Evolutionary conservation across 176 grass and related monocot species (phyloP).

Genomic region (Cenchrus purpureus): DNA sequence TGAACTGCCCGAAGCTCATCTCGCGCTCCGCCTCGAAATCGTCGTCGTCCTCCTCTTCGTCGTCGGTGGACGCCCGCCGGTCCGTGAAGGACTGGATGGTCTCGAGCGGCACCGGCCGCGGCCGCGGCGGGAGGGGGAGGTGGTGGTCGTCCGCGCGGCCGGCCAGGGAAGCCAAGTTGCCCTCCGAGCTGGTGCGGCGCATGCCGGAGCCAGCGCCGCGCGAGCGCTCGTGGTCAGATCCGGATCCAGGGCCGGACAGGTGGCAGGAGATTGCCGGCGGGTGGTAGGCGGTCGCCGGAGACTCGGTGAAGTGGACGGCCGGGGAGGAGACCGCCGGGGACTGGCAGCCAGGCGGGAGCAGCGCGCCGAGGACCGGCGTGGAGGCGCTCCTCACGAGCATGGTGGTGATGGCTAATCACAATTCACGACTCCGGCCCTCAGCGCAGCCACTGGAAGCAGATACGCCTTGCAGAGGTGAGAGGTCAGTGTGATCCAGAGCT

Average conservation of each 20-base stretch:
- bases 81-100: slow-evolving; percentile 54
- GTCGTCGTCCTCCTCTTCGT: slow-evolving; percentile 33
- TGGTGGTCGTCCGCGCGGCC: slow-evolving; percentile 3
- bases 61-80: slow-evolving; percentile 1
- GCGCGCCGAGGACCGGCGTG: slow-evolving; percentile 70
- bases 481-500: slow-evolving; percentile 3
- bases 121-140: slow-evolving; percentile 5
- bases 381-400: slow-evolving; percentile 72
- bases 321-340: slow-evolving; percentile 56
- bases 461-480: neutral
- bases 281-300: slow-evolving; percentile 44
- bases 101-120: slow-evolving; percentile 40
- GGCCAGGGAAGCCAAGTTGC: slow-evolving; percentile 48
- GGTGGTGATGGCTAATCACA: too few relatives aligned
- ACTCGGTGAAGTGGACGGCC: slow-evolving; percentile 47
- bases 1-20: slow-evolving; percentile 31
- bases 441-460: neutral
- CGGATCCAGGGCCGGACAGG: neutral
- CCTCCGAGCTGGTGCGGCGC: slow-evolving; percentile 67
- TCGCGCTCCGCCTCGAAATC: slow-evolving; percentile 20
- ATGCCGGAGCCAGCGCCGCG: slow-evolving; percentile 29
- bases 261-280: slow-evolving; percentile 49
- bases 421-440: neutral
- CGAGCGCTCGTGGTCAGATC: slow-evolving; percentile 35
- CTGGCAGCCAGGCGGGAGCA: slow-evolving; percentile 40